A percentile compares a stretch with the other conserved stretches of the same genome.
phyloP scores from a whole-genome alignment of 192 early-diverging fungal genomes.

The Gamsiella multidivaricata region DNA sequence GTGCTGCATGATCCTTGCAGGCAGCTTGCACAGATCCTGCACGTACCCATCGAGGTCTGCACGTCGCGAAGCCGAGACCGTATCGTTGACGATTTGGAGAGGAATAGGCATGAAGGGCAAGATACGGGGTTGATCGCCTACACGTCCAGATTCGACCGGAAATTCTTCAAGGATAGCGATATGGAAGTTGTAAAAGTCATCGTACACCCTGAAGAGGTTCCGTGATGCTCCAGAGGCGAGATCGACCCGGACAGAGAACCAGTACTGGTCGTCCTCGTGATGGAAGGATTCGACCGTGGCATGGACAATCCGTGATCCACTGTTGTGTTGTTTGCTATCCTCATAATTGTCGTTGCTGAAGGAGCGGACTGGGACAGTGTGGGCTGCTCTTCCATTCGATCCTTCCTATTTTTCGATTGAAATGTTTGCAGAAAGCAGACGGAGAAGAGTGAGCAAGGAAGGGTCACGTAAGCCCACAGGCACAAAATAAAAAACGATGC shows the following conservation, averaged over 20 bases:
- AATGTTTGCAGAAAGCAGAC: not conserved
- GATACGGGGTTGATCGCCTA: constrained; percentile 61
- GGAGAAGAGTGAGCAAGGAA: not conserved
- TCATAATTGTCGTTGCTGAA: constrained; percentile 73
- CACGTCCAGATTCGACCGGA: constrained; percentile 72
- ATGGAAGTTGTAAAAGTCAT: constrained; percentile 84
- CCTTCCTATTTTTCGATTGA: constrained; percentile 11
- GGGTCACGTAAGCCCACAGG: constrained; percentile 9
- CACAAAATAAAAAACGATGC: no score
- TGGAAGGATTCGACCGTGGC: constrained; percentile 78
- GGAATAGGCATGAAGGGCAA: constrained; percentile 77
- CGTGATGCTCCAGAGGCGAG: constrained; percentile 66
- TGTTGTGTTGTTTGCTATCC: constrained; percentile 58
- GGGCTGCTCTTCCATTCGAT: constrained; percentile 40
- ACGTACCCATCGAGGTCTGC: constrained; percentile 76
- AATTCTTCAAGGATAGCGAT: constrained; percentile 75
- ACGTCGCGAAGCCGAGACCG: constrained; percentile 73
- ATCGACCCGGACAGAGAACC: constrained; percentile 74
- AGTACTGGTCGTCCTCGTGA: constrained; percentile 75
- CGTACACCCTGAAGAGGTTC: constrained; percentile 77
- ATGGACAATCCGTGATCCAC: constrained; percentile 58
- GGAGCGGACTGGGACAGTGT: constrained; percentile 69
- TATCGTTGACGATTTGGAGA: constrained; percentile 70
- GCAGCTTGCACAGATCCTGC: constrained; percentile 69
- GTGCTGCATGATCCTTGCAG: constrained; percentile 64